Evolutionary conservation across 352 stramenopile species (phyloP).

Genomic region (Globisporangium solare): DNA sequence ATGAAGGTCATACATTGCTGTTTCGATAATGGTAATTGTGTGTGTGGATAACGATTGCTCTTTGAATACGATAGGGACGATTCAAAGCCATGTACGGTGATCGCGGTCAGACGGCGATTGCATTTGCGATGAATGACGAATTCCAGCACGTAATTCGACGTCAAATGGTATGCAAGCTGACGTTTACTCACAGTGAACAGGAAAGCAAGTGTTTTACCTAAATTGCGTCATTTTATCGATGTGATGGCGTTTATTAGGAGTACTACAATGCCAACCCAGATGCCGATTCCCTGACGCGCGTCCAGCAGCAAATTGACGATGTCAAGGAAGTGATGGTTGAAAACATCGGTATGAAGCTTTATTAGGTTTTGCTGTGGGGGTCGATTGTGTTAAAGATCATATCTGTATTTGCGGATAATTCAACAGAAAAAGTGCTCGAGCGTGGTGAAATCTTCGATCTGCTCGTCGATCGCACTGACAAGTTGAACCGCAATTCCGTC

Average conservation of each 20-base stretch:
- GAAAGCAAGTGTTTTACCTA: background rate
- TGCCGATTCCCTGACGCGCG: constrained; percentile 88
- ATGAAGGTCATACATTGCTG: constrained; percentile 77
- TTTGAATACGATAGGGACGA: constrained; percentile 26
- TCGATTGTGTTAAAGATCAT: no score
- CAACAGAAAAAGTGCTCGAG: constrained; percentile 95
- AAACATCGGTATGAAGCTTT: constrained; percentile 88
- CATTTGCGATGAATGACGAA: constrained; percentile 97
- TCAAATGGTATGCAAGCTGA: constrained; percentile 72
- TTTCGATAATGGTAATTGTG: no score
- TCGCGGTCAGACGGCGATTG: constrained; percentile 88
- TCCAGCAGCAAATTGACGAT: constrained; percentile 96
- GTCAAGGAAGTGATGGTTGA: constrained; percentile 99
- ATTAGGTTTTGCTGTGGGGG: no score
- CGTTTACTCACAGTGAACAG: no score
- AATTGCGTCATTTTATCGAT: background rate
- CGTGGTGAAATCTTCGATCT: constrained; percentile 98
- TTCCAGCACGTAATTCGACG: constrained; percentile 94
- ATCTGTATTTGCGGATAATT: background rate
- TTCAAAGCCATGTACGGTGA: constrained; percentile 86
- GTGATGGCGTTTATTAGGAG: constrained; percentile 27
- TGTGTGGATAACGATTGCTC: background rate
- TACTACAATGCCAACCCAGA: constrained; percentile 88
- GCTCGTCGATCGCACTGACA: constrained; percentile 90
- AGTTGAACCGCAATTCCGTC: constrained; percentile 96